A percentile compares a stretch with the other conserved stretches of the same genome.
phyloP scores from a whole-genome alignment of 2,329 filamentous ascomycete species.

The Diaporthe sp. region DNA sequence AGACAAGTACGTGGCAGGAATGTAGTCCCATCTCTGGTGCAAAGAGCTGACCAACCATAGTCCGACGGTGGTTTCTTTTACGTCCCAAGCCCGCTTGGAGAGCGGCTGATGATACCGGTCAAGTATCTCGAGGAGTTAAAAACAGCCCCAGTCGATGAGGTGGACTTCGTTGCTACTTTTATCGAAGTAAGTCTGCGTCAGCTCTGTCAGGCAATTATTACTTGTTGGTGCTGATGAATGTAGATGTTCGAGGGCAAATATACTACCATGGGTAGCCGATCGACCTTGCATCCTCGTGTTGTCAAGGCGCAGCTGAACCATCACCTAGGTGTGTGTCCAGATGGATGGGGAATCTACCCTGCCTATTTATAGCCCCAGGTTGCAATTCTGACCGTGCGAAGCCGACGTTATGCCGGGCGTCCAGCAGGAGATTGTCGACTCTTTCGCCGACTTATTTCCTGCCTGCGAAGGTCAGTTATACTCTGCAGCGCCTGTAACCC shows the following conservation, averaged over 20 bases:
- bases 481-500: no score
- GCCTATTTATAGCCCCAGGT: background rate
- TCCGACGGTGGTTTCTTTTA: slow-evolving; percentile 43
- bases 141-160: slow-evolving; percentile 45
- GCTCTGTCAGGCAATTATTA: accelerated
- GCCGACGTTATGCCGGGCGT: slow-evolving; percentile 40
- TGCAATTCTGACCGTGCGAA: background rate
- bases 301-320: slow-evolving; percentile 47
- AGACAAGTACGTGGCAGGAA: background rate
- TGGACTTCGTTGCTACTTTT: slow-evolving; percentile 49
- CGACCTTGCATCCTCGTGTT: slow-evolving; percentile 48
- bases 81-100: slow-evolving; percentile 47
- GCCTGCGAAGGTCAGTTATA: slow-evolving; percentile 43
- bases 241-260: slow-evolving; percentile 52
- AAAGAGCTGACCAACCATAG: background rate
- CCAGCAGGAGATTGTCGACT: slow-evolving; percentile 45
- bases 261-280: slow-evolving; percentile 49
- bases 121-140: slow-evolving; percentile 49
- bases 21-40: background rate
- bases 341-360: background rate
- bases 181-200: slow-evolving; percentile 33
- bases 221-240: background rate
- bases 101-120: slow-evolving; percentile 48
- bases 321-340: slow-evolving; percentile 43
- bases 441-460: slow-evolving; percentile 44